Evolutionary conservation across 2,329 filamentous ascomycete genomes (phyloP), one percentile per base, ranked within the genome.

Genomic region (Fusarium newnesense): DNA sequence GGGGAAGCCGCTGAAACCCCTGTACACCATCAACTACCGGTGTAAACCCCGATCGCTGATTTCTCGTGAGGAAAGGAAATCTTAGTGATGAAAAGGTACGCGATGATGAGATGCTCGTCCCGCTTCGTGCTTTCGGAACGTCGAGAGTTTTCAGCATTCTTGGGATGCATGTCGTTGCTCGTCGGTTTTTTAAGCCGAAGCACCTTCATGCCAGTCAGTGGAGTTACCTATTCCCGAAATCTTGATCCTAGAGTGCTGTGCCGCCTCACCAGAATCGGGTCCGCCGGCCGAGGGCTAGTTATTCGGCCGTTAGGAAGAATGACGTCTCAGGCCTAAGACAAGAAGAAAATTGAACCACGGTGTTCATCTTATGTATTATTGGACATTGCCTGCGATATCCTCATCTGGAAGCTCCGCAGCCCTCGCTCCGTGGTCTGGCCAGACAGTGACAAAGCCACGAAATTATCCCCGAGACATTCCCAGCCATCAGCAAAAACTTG

Each of bases 11-110:
- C 15, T 30, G 36, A 21, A 6, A 9, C 21, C n/a, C 46, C 12
- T 32, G 39, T 18, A 21, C n/a, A n/a, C 8, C 7, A 32, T 34
- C 13, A 47, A 63, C 34, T 60, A 34, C 53, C 34, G 42, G 21
- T 4, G 5, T 2, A 18, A 16, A 19, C n/a, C 12, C 42, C 24
- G 19, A 37, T 50, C 15, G 10, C 15, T 21, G 5, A 21, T 1
- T 4, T 10, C 3, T 28, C 19, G 10, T 1, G 50, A 39, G 11
- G 4, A 40, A 40, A 40, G 10, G 13, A 9, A 37, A 49, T 28
- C 7, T 36, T 18, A 0, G n/a, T 36, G n/a, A 13, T 32, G 15
- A 10, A 42, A 5, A 7, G 30, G 3, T 4, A 26, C 4, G 5
- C 24, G 9, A 11, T 16, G 15, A 9, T 28, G 24, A 43, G 24